Base-by-base conservation (phyloP, 2,329 filamentous ascomycete species). In the Podosphaera xanthii region DNA sequence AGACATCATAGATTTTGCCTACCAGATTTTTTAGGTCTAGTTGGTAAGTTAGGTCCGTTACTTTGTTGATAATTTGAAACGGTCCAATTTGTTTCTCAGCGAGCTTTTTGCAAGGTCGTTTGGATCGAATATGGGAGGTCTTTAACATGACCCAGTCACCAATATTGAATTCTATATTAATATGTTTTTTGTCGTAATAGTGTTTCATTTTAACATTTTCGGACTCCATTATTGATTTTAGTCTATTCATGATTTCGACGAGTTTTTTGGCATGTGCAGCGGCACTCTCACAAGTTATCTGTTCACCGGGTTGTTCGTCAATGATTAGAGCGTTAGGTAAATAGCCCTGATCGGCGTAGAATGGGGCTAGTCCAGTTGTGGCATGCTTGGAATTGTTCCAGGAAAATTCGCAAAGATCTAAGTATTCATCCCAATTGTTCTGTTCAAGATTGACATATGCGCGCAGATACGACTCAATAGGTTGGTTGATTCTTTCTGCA, bases 361-460 rank as follows among this genome's bases (percentile, higher is more conserved):
- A 57, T 2, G 54, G 38, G 10, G 38, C 36, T n/a, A 46, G 5
- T 2, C n/a, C 54, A 4, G 54, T 57, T 1, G 22, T 10, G 7
- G 54, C 54, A 44, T 57, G 22, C 40, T 57, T 57, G 12, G 48
- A 52, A 36, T 54, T 54, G 14, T 54, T 54, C 54, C 38, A 57
- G 5, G 4, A 57, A 46, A 57, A 57, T 44, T 57, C 54, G 22
- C 22, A 57, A 1, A 57, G 14, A 10, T 57, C 30, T 30, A 2
- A 40, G 12, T 56, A 40, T 42, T 57, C 6, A 14, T 60, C 48
- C 56, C 40, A 59, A 7, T 62, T 58, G 14, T 62, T 49, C 36
- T 62, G 22, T 33, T 60, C 33, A 52, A 60, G 50, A 22, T 62
- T 62, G 5, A 61, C 44, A 52, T 62, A 62, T n/a, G 34, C 53